Base-by-base conservation (phyloP, 2,329 filamentous ascomycete species). In the Trichoderma citrinoviride region DNA sequence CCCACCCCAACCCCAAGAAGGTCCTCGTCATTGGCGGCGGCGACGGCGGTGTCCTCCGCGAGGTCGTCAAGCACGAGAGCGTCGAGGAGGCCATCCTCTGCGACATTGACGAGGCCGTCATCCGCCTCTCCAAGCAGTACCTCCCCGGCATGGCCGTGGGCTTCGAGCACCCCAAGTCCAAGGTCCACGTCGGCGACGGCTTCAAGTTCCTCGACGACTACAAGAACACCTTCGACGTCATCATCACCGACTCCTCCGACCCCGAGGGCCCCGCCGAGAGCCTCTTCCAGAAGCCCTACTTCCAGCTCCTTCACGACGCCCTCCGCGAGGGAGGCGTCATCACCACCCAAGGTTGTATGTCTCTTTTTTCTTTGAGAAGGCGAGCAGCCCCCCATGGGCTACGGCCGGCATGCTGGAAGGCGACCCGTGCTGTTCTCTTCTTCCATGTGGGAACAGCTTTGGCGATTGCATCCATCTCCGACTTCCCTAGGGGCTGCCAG, bases 341-440 rank as follows among this genome's bases (percentile, higher is more conserved):
- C 82, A 94, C 93, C 81, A 99, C 95, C 78, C 95, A 99, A 97
- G 95, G 95, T 99, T 96, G 92, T 96, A 93, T 87, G 92, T 92
- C 88, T 89, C 88, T 49, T 86, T 87, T 83, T 85, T 77, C 79
- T 73, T 77, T 75, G 70, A 75, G 75, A 76, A 75, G 77, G 78
- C 76, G 71, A 71, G 75, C 71, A 65, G 73, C 76, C 75, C 71
- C 73, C 73, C 15, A 49, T 72, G 75, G 74, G 46, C 61, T 27
- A 23, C n/a, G 73, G 69, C 61, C 70, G 73, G 73, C 71, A 71
- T 70, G 54, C 49, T 64, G 57, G 62, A 61, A 61, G 40, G 56
- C 41, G 37, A 63, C 52, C 47, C 21, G 58, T 23, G 23, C 54
- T 62, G 47, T 37, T 43, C 64, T 43, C 64, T 65, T 43, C 64